These are phyloP conservation scores for Mycosarcoma mackinlayi DNA, from an alignment of 1,284 basidiomycete species.

Conservation along the genomic window DNA sequence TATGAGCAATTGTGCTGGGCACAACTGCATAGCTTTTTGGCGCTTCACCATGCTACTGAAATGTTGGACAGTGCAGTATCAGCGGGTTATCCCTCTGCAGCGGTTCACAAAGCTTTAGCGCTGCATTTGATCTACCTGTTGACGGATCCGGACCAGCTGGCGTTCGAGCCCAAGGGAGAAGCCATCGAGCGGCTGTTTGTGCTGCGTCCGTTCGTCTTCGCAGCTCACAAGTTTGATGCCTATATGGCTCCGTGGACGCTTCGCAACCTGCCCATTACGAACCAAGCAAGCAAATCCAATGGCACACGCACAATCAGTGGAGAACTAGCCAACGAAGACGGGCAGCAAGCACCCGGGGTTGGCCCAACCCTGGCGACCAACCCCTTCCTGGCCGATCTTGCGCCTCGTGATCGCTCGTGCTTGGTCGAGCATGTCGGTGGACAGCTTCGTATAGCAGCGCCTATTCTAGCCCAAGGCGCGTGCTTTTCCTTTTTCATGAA, in stretches of 20 bases:
- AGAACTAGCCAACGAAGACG: neutral
- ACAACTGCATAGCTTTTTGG: slow-evolving; percentile 50
- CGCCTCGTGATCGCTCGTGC: slow-evolving; percentile 67
- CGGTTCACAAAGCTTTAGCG: slow-evolving; percentile 68
- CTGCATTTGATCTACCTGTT: slow-evolving; percentile 71
- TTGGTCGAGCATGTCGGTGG: slow-evolving; percentile 69
- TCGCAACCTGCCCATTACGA: slow-evolving; percentile 34
- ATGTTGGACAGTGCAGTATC: slow-evolving; percentile 67
- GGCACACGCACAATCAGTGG: too few species aligned
- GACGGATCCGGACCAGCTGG: slow-evolving; percentile 61
- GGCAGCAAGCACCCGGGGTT: neutral
- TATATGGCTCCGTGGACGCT: slow-evolving; percentile 72
- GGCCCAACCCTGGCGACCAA: slow-evolving; percentile 35
- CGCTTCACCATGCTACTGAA: slow-evolving; percentile 63
- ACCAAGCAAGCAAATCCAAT: neutral
- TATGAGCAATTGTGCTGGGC: slow-evolving; percentile 54
- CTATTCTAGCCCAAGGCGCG: slow-evolving; percentile 66
- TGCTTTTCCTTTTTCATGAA: slow-evolving; percentile 68
- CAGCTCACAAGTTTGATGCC: slow-evolving; percentile 72
- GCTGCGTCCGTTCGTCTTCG: slow-evolving; percentile 72
- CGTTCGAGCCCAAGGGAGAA: slow-evolving; percentile 68
- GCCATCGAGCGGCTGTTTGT: slow-evolving; percentile 72
- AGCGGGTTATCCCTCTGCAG: slow-evolving; percentile 69
- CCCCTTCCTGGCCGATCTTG: slow-evolving; percentile 70
- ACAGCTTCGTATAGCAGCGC: slow-evolving; percentile 57